These are phyloP conservation scores for Gymnopilus dilepis DNA, from an alignment of 768 basidiomycete species.

Conservation along the genomic window DNA sequence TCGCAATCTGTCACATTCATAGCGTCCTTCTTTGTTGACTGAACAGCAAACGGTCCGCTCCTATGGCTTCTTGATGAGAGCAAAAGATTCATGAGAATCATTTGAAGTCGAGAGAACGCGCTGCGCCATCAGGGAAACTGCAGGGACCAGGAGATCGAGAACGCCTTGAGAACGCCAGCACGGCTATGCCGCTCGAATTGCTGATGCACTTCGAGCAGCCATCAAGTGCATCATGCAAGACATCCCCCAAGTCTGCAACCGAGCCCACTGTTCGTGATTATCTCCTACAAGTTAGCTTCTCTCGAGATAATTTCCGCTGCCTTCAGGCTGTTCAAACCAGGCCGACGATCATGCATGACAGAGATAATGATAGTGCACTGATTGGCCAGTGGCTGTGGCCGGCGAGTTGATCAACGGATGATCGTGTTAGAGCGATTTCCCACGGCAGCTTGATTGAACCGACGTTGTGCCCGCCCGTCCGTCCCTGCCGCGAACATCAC, in stretches of 20 bases:
- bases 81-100: too few relatives aligned
- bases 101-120: too few relatives aligned
- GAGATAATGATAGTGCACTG: background rate
- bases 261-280: background rate
- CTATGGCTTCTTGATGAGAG: too few relatives aligned
- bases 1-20: background rate
- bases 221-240: too few relatives aligned
- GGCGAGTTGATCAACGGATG: background rate
- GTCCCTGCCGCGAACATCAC: too few relatives aligned
- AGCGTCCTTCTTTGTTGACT: too few relatives aligned
- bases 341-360: background rate
- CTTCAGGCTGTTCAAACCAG: conserved; percentile 1
- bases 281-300: background rate
- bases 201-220: too few relatives aligned
- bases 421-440: background rate
- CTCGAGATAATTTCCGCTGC: background rate
- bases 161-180: too few relatives aligned
- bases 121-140: background rate
- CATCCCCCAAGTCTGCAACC: background rate
- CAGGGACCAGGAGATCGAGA: too few relatives aligned
- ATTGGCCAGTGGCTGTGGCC: background rate
- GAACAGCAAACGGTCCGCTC: too few relatives aligned
- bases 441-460: background rate
- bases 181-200: too few relatives aligned
- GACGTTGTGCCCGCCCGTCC: too few relatives aligned